Evolutionary conservation across 2,329 filamentous ascomycete species (phyloP).

Genomic region (Trichoderma pleuroti): DNA sequence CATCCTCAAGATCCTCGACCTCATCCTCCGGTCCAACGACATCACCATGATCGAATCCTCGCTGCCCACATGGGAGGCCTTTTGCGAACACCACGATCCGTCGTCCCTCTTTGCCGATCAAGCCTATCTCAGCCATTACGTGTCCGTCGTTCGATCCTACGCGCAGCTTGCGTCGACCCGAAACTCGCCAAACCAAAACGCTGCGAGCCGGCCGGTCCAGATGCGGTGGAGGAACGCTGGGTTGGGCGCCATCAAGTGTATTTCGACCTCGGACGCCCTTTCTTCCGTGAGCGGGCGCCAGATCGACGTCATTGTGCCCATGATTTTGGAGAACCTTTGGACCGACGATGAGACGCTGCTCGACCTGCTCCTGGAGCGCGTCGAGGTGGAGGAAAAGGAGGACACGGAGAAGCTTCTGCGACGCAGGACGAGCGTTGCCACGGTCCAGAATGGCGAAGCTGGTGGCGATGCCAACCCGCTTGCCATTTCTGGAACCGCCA

Average conservation of each 20-base stretch:
- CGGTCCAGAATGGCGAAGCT: constrained; percentile 65
- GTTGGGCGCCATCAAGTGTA: constrained; percentile 73
- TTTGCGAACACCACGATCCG: constrained; percentile 85
- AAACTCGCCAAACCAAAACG: constrained; percentile 47
- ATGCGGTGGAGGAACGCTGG: constrained; percentile 75
- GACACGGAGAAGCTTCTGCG: constrained; percentile 61
- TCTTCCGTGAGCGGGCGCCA: constrained; percentile 72
- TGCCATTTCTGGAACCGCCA: constrained; percentile 74
- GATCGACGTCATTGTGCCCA: constrained; percentile 73
- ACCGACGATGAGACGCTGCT: constrained; percentile 69
- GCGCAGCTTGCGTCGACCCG: constrained; percentile 72
- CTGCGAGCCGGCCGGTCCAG: constrained; percentile 66
- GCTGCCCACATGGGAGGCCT: constrained; percentile 78
- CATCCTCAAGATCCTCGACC: constrained; percentile 78
- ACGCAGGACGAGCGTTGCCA: constrained; percentile 74
- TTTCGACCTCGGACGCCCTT: constrained; percentile 76
- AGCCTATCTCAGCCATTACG: constrained; percentile 76
- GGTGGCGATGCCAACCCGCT: constrained; percentile 61
- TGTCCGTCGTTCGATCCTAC: constrained; percentile 76
- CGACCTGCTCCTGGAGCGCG: constrained; percentile 62
- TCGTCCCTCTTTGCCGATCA: constrained; percentile 83
- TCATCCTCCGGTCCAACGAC: constrained; percentile 79
- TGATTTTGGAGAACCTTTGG: constrained; percentile 84
- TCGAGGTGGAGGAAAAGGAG: constrained; percentile 63
- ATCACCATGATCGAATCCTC: constrained; percentile 92